Conservation (phyloP, 495 filamentous ascomycete species). For the Annulohypoxylon moriforme region DNA sequence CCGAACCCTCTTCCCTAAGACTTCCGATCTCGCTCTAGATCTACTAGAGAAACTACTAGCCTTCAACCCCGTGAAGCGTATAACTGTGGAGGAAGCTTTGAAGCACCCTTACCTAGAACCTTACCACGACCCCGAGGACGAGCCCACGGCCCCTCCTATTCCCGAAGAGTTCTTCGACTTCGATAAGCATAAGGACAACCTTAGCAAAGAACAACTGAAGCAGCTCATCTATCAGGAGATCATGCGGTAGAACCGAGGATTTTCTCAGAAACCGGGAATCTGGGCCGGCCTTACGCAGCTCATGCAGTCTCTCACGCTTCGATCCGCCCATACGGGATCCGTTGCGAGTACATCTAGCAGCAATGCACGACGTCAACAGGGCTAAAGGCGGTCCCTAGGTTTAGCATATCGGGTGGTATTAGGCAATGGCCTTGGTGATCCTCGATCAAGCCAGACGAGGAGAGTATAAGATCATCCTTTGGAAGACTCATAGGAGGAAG, state of each 20-base stretch:
- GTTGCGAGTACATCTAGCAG: background rate
- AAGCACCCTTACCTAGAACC: constrained; percentile 98
- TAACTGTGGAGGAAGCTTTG: constrained; percentile 95
- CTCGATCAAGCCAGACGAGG: background rate
- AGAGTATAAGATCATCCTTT: background rate
- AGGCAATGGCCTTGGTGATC: constrained; percentile 15
- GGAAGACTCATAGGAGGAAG: background rate
- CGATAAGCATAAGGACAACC: constrained; percentile 98
- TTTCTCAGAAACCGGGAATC: background rate
- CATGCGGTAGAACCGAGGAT: constrained; percentile 77
- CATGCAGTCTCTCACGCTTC: constrained; percentile 6
- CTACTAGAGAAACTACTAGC: constrained; percentile 94
- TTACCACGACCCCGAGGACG: constrained; percentile 99
- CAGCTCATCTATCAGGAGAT: constrained; percentile 98
- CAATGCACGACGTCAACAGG: background rate
- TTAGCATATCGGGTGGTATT: constrained; percentile 13
- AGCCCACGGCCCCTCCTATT: constrained; percentile 95
- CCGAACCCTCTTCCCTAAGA: constrained; percentile 97
- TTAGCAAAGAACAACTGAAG: constrained; percentile 98
- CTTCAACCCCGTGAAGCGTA: constrained; percentile 98
- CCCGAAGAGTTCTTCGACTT: constrained; percentile 99
- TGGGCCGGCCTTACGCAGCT: constrained; percentile 2
- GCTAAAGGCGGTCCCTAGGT: background rate
- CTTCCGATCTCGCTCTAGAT: constrained; percentile 91
- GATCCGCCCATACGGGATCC: background rate